Base-by-base conservation (phyloP, 441 rosid species). In the Codiaeum variegatum region DNA sequence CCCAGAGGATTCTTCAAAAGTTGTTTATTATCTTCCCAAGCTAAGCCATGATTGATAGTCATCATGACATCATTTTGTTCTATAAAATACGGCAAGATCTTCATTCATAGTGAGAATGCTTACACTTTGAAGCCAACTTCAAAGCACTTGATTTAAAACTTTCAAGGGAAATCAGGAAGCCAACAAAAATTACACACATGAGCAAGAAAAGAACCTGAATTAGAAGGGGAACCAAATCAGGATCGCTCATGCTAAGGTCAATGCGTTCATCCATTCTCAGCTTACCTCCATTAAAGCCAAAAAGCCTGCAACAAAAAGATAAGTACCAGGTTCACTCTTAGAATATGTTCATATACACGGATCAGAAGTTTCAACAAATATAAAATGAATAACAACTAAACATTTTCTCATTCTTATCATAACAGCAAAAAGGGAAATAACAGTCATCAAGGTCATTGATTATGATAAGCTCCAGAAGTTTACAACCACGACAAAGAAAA, bases 171-270 rank as follows among this genome's bases (percentile, higher is more conserved):
- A 59, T 51, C 54, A 69, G 42, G 36, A 69, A 40, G 31, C 31
- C 63, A 55, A 66, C 21, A 72, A 70, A 73, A 55, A 34, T 66
- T 12, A 75, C 0, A 64, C 38, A 62, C 3, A 34, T 24, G 47
- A 21, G 32, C 61, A 68, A 76, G 82, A 65, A 66, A 71, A 59
- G 29, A 75, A 92, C 99, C 99, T 95, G 99, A 81, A 92, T 59
- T 74, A 95, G 61, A 79, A 95, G 97, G 63, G 99, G 98, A 65
- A 92, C 93, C 67, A 95, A 82, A 81, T 95, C 99, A 78, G 79
- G 90, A 90, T 95, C 98, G 73, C 99, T 92, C 99, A 95, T 95
- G 88, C 99, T 86, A 62, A 95, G 96, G 78, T 91, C 87, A 60
- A 95, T 78, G 52, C 97, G 92, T 80, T 95, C 97, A 78, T 92